A percentile compares a stretch with the other conserved stretches of the same genome.
These are phyloP conservation scores for Penicillium glabrum DNA, from an alignment of 2,329 filamentous ascomycete species.

Conservation along the genomic window DNA sequence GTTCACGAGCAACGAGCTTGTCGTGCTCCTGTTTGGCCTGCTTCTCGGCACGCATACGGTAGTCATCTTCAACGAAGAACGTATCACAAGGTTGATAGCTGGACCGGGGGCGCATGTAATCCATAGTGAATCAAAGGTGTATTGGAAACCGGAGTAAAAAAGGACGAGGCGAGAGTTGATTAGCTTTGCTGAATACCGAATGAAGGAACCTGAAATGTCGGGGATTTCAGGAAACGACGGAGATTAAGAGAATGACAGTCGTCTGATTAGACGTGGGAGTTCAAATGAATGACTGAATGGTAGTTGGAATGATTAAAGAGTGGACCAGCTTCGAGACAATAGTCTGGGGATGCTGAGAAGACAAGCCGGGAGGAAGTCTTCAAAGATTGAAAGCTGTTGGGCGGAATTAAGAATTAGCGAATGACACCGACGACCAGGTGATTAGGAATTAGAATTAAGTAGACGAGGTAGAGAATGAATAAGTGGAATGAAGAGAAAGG, in stretches of 20 bases:
- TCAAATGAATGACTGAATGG: constrained; percentile 55
- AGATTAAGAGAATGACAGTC: constrained; percentile 53
- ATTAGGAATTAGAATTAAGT: constrained; percentile 6
- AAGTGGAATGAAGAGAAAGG: constrained; percentile 7
- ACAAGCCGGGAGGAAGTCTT: constrained; percentile 28
- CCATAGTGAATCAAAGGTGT: constrained; percentile 47
- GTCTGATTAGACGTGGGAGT: constrained; percentile 36
- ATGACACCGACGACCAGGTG: not conserved
- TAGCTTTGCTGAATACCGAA: constrained; percentile 29
- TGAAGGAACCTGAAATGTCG: constrained; percentile 35
- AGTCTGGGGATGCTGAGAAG: constrained; percentile 37
- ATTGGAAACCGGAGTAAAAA: not conserved
- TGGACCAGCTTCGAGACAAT: constrained; percentile 42
- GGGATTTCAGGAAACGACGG: constrained; percentile 40
- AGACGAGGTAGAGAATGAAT: constrained; percentile 4
- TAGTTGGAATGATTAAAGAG: constrained; percentile 57
- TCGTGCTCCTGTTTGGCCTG: constrained; percentile 69
- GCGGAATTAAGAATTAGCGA: constrained; percentile 31
- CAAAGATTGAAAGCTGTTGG: constrained; percentile 32
- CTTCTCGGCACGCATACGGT: constrained; percentile 50
- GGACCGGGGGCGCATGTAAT: constrained; percentile 52
- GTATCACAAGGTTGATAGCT: constrained; percentile 66
- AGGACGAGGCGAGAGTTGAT: constrained; percentile 8
- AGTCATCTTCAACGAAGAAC: constrained; percentile 65
- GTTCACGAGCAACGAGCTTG: constrained; percentile 75